phyloP scores from a whole-genome alignment of 1,139 yeast species.

The Blastobotrys arbuscula region DNA sequence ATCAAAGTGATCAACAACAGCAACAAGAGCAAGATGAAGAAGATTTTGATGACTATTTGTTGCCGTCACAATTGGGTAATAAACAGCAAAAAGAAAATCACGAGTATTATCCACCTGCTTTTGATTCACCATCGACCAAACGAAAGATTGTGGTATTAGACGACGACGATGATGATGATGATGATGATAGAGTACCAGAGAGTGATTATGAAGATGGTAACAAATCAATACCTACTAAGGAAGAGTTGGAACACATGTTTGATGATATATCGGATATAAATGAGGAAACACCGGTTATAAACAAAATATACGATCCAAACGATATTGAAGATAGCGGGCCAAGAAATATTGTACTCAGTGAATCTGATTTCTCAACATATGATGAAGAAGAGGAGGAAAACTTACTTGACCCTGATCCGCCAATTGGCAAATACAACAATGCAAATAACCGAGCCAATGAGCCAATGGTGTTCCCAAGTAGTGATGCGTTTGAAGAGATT shows the following conservation, averaged over 20 bases:
- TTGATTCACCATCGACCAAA: neutral
- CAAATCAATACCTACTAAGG: neutral
- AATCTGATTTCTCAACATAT: neutral
- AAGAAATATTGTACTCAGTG: neutral
- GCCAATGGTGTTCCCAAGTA: neutral
- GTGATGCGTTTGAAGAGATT: conserved; percentile 5
- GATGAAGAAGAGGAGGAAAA: neutral
- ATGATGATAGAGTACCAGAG: neutral
- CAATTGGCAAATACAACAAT: neutral
- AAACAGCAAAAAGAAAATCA: neutral
- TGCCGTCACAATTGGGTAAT: neutral
- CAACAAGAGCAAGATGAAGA: neutral
- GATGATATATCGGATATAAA: neutral
- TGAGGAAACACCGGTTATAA: neutral
- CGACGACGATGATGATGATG: conserved; percentile 5
- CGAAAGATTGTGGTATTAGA: conserved; percentile 6
- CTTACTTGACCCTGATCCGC: neutral
- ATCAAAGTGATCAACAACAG: neutral
- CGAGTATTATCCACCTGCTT: neutral
- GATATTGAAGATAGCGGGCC: conserved; percentile 2
- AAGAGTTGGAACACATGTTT: conserved; percentile 1
- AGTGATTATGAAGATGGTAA: neutral
- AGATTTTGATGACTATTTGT: neutral
- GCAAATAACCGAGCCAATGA: neutral
- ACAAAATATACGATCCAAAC: neutral